Percentiles rank a stretch among this genome's conserved stretches.
Evolutionary conservation across 2,329 filamentous ascomycete species (phyloP).

Genomic region (Ceratocystis papillata): DNA sequence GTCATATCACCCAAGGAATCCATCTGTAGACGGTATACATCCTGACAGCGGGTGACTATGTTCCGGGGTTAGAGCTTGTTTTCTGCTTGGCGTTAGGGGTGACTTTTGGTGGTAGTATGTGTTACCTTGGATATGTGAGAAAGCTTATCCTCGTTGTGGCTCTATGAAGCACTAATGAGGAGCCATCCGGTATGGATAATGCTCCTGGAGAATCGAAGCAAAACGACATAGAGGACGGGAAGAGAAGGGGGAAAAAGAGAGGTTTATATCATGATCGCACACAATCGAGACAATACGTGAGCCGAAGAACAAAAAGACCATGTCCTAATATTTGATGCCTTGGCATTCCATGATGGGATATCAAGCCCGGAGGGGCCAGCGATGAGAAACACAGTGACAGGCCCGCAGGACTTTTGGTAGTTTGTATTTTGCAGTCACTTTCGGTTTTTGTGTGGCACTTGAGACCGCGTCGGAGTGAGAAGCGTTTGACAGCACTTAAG

Average conservation of each 20-base stretch:
- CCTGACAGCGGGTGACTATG: not conserved
- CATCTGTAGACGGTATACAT: too few species aligned
- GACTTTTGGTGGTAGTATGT: not conserved
- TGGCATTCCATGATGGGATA: not conserved
- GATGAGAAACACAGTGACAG: not conserved
- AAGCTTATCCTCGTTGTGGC: not conserved
- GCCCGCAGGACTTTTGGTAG: not conserved
- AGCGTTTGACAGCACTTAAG: not conserved
- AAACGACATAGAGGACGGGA: not conserved
- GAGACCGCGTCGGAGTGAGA: conserved; percentile 11
- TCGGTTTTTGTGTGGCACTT: not conserved
- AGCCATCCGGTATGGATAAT: not conserved
- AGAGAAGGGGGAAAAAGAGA: not conserved
- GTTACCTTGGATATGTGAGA: not conserved
- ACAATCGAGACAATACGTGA: not conserved
- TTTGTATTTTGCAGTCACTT: not conserved
- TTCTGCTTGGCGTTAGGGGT: not conserved
- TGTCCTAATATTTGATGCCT: not conserved
- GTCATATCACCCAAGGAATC: not conserved
- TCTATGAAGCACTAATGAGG: not conserved
- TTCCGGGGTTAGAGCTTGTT: not conserved
- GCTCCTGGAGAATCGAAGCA: not conserved
- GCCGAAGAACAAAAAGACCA: not conserved
- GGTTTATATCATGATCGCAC: not conserved
- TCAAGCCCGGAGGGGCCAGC: not conserved